phyloP scores from a whole-genome alignment of 2,329 filamentous ascomycete genomes.

The Verticillium tricorpus region DNA sequence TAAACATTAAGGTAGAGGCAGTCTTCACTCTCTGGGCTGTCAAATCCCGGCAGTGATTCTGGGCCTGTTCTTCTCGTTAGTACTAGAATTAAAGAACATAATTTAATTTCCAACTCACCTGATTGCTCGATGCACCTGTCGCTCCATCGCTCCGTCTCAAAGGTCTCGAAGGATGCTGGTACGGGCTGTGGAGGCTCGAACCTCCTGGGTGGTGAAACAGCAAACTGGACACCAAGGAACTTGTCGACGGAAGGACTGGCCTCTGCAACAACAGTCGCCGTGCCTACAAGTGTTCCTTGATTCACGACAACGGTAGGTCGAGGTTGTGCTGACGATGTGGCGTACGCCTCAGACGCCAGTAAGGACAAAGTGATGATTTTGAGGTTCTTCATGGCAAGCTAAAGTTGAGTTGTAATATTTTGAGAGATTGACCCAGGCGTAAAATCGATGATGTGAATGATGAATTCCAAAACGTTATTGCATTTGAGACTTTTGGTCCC shows the following conservation, averaged over 20 bases:
- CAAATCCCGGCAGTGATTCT: background rate
- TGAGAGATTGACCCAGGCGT: too few species aligned
- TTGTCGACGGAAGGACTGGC: background rate
- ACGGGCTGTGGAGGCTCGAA: background rate
- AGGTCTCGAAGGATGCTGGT: background rate
- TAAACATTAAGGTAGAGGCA: constrained; percentile 29
- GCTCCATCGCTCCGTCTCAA: background rate
- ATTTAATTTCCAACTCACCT: background rate
- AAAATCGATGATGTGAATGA: too few species aligned
- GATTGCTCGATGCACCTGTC: background rate
- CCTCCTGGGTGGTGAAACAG: background rate
- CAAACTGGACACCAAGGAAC: background rate
- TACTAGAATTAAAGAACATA: background rate
- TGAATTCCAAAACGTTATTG: too few species aligned
- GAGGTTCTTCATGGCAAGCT: too few species aligned
- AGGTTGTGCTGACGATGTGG: too few species aligned
- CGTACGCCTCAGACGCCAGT: too few species aligned
- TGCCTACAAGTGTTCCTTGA: background rate
- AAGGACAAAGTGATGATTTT: too few species aligned
- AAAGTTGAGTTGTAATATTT: too few species aligned
- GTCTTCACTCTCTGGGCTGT: constrained; percentile 23
- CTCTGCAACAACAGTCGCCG: background rate
- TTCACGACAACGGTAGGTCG: background rate
- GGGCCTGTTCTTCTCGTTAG: too few species aligned
- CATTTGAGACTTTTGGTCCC: too few species aligned